A percentile compares a stretch with the other conserved stretches of the same genome.
These are phyloP conservation scores for Ganoderma resinaceum DNA, from an alignment of 1,284 basidiomycete genomes.

Conservation along the genomic window DNA sequence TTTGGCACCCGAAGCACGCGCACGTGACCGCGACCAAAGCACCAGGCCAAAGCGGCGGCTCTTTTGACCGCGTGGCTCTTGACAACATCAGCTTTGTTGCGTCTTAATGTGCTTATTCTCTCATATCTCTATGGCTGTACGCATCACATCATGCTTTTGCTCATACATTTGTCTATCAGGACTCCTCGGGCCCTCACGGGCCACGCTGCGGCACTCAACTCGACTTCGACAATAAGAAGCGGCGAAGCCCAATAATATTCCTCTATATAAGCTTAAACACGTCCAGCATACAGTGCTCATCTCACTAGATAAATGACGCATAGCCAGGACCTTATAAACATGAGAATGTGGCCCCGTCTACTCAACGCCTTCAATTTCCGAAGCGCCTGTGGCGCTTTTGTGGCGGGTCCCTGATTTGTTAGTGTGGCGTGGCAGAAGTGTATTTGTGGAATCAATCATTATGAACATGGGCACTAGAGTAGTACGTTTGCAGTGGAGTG, in stretches of 20 bases:
- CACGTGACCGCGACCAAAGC: slow-evolving; percentile 2
- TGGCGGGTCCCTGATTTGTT: background rate
- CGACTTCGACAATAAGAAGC: background rate
- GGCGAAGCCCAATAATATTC: background rate
- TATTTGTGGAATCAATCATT: too few relatives aligned
- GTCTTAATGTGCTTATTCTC: background rate
- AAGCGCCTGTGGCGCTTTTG: background rate
- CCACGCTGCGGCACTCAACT: background rate
- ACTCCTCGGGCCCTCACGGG: background rate
- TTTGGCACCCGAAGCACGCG: background rate
- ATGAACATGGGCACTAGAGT: too few relatives aligned
- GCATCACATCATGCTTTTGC: background rate
- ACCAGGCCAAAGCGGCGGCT: background rate
- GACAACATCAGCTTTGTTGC: background rate
- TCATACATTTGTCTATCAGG: background rate
- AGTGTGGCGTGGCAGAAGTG: background rate
- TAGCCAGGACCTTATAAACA: background rate
- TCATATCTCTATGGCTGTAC: background rate
- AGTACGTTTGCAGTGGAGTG: too few relatives aligned
- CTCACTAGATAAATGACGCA: background rate
- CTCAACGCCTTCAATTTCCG: background rate
- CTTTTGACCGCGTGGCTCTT: background rate
- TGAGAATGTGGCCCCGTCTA: background rate
- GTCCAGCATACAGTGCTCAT: background rate
- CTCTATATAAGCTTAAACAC: background rate